A percentile compares a stretch with the other conserved stretches of the same genome.
These are phyloP conservation scores for Syzygium aqueum DNA, from an alignment of 345 rosid genomes.

Conservation along the genomic window DNA sequence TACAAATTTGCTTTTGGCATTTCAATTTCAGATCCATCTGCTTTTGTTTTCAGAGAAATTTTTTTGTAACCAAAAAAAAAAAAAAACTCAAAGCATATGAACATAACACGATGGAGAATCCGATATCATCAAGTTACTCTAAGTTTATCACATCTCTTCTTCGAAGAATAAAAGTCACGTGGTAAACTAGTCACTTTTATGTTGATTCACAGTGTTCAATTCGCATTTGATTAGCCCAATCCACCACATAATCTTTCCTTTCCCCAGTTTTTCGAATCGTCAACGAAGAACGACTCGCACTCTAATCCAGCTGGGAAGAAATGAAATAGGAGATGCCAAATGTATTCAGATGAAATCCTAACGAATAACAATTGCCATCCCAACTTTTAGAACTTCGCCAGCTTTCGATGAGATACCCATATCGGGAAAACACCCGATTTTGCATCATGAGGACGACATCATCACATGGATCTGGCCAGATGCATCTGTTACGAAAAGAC, in stretches of 20 bases:
- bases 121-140: background rate
- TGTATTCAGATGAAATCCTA: background rate
- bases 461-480: too few relatives aligned
- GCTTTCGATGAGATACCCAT: background rate
- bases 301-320: background rate
- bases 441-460: accelerated
- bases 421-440: background rate
- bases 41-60: background rate
- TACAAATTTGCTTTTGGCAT: background rate
- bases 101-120: background rate
- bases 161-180: background rate
- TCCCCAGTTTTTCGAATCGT: background rate
- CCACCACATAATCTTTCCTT: background rate
- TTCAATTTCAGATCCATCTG: background rate
- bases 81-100: background rate
- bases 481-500: too few relatives aligned
- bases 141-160: background rate
- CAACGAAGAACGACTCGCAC: accelerated
- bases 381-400: background rate
- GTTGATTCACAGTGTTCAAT: background rate
- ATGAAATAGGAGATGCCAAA: background rate
- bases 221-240: background rate
- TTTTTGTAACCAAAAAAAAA: too few relatives aligned
- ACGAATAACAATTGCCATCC: background rate
- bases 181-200: background rate